These are phyloP conservation scores for Rhodotorula graminis DNA, from an alignment of 768 basidiomycete species.

Conservation along the genomic window DNA sequence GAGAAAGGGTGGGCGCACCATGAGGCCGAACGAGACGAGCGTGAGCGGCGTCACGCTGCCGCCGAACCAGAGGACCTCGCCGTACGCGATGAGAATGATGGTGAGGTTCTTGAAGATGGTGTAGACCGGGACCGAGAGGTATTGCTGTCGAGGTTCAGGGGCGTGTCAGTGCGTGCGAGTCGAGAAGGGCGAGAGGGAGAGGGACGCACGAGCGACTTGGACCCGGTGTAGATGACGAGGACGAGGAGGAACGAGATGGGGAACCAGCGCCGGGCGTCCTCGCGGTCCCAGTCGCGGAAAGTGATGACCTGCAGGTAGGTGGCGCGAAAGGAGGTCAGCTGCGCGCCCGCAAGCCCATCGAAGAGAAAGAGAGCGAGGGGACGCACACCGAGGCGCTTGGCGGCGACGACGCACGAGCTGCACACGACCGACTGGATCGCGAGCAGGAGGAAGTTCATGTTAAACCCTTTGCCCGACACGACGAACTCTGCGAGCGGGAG, in stretches of 20 bases:
- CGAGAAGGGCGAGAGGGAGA: neutral
- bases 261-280: constrained; percentile 88
- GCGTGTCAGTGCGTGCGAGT: too few relatives aligned
- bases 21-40: constrained; percentile 80
- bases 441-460: constrained; percentile 93
- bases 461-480: constrained; percentile 85
- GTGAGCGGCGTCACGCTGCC: constrained; percentile 81
- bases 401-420: constrained; percentile 64
- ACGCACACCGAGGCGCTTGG: constrained; percentile 62
- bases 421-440: constrained; percentile 88
- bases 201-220: constrained; percentile 80
- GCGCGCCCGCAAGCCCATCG: too few relatives aligned
- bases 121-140: constrained; percentile 83
- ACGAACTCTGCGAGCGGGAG: constrained; percentile 65
- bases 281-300: constrained; percentile 72
- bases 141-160: constrained; percentile 63
- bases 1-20: constrained; percentile 78
- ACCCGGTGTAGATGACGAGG: constrained; percentile 93
- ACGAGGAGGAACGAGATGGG: constrained; percentile 90
- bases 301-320: constrained; percentile 57
- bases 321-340: neutral
- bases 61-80: constrained; percentile 95
- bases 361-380: neutral
- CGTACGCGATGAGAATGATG: constrained; percentile 98
- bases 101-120: constrained; percentile 99